These are phyloP conservation scores for Phytophthora ramorum DNA, from an alignment of 352 stramenopile species.

Conservation along the genomic window DNA sequence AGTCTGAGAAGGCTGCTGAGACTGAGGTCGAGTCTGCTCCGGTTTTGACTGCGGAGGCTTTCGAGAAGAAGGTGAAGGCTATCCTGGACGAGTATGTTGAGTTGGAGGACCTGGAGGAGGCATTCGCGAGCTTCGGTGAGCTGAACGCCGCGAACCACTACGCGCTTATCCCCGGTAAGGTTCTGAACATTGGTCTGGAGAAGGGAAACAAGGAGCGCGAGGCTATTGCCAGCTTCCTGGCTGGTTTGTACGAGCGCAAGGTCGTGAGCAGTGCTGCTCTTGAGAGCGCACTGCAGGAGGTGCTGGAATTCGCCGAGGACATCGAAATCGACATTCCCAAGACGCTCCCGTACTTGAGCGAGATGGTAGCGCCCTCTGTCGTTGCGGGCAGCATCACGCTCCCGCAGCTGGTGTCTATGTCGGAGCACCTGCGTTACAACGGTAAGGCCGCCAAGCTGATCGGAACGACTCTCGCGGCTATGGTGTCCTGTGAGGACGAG, in stretches of 20 bases:
- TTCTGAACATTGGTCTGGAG: constrained; percentile 73
- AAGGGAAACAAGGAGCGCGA: constrained; percentile 72
- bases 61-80: constrained; percentile 89
- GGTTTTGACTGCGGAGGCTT: constrained; percentile 53
- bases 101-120: constrained; percentile 87
- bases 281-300: constrained; percentile 48
- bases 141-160: constrained; percentile 63
- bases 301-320: constrained; percentile 82
- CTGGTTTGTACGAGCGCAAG: constrained; percentile 55
- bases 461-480: constrained; percentile 46
- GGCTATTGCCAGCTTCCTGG: constrained; percentile 60
- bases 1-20: constrained; percentile 18
- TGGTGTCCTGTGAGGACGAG: constrained; percentile 47
- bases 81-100: constrained; percentile 89
- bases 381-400: constrained; percentile 50
- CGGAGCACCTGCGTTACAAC: constrained; percentile 57
- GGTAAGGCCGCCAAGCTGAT: constrained; percentile 76
- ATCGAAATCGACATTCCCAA: constrained; percentile 86
- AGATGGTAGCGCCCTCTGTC: constrained; percentile 76
- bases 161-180: constrained; percentile 53
- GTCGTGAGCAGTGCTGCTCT: constrained; percentile 55
- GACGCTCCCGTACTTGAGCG: constrained; percentile 69
- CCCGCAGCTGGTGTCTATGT: constrained; percentile 49
- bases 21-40: constrained; percentile 20
- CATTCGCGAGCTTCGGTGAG: constrained; percentile 55